Percentiles rank a stretch among this genome's conserved stretches.
Conservation (phyloP, 371 early-diverging fungal species). For the Mortierella sp. region DNA sequence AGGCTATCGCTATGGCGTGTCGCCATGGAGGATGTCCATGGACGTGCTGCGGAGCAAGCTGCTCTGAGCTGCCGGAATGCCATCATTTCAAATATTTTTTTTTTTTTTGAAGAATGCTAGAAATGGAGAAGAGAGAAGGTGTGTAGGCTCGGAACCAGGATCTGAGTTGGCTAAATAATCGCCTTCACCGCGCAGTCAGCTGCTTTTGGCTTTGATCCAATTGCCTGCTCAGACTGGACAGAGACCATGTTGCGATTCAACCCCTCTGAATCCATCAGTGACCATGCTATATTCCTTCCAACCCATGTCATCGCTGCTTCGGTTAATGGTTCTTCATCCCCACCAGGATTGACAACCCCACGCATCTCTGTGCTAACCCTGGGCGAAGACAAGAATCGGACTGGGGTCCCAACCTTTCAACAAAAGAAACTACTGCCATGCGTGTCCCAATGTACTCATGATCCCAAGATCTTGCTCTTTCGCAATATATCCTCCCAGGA, state of each 20-base stretch:
- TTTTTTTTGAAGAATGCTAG: background rate
- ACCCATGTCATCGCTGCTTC: constrained; percentile 14
- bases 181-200: no score
- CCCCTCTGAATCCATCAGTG: background rate
- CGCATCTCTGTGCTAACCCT: constrained; percentile 12
- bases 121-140: no score
- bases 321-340: background rate
- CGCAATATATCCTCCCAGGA: constrained; percentile 9
- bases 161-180: no score
- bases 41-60: background rate
- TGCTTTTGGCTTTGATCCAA: background rate
- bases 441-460: constrained; percentile 9
- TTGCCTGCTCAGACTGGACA: background rate
- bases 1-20: no score
- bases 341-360: background rate
- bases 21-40: background rate
- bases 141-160: no score
- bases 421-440: constrained; percentile 6
- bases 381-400: constrained; percentile 2
- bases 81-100: constrained; percentile 11
- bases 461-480: constrained; percentile 18
- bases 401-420: constrained; percentile 2
- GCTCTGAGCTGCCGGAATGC: constrained; percentile 7
- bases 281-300: constrained; percentile 15
- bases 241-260: background rate